A percentile compares a stretch with the other conserved stretches of the same genome.
phyloP scores from a whole-genome alignment of 495 filamentous ascomycete species.

The Lasiosphaeria ovina region DNA sequence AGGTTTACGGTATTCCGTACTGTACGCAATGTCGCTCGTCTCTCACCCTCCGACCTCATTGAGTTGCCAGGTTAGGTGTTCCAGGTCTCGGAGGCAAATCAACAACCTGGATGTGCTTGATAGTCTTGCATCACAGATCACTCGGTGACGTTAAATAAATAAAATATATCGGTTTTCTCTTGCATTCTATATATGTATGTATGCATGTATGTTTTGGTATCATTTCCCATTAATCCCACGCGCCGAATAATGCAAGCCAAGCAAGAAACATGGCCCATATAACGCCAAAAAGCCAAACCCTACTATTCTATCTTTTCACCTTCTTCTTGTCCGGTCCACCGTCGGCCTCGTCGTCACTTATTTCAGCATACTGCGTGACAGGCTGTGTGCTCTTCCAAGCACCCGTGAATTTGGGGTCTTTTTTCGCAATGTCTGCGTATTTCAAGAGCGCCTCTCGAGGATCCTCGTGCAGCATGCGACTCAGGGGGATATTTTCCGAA shows the following conservation, averaged over 20 bases:
- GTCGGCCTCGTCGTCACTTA: constrained; percentile 89
- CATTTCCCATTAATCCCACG: too few species aligned
- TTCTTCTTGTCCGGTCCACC: constrained; percentile 71
- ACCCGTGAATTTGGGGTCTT: constrained; percentile 89
- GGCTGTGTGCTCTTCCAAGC: constrained; percentile 94
- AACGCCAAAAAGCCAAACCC: neutral
- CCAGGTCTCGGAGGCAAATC: too few species aligned
- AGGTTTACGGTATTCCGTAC: too few species aligned
- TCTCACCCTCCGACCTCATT: too few species aligned
- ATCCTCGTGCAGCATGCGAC: constrained; percentile 96
- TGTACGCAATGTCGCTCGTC: neutral
- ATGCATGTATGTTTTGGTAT: too few species aligned
- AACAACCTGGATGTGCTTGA: too few species aligned
- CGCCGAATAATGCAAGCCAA: too few species aligned
- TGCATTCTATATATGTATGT: neutral
- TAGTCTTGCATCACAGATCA: too few species aligned
- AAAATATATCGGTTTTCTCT: neutral
- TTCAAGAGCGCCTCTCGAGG: constrained; percentile 90
- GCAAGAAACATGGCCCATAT: neutral
- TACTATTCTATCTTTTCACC: constrained; percentile 43
- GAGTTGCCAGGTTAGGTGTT: too few species aligned
- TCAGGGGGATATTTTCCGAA: constrained; percentile 79
- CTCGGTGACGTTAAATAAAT: too few species aligned
- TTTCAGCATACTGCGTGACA: constrained; percentile 82
- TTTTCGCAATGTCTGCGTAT: constrained; percentile 91